Percentiles rank a stretch among this genome's conserved stretches.
phyloP scores from a whole-genome alignment of 441 rosid species.

The Erodium texanum region DNA sequence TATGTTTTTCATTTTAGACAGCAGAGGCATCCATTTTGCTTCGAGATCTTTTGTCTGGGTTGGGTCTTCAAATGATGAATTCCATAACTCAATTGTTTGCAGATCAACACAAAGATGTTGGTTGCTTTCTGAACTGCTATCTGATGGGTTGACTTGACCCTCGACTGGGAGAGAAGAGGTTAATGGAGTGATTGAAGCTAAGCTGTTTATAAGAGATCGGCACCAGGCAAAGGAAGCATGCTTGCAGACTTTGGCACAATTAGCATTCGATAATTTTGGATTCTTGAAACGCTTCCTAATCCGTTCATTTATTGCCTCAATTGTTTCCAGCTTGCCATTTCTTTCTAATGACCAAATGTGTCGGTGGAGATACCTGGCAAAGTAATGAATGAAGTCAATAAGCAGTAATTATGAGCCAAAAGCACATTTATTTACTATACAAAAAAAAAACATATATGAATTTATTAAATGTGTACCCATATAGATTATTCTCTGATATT shows the following conservation, averaged over 20 bases:
- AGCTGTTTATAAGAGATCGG: constrained; percentile 58
- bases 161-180: constrained; percentile 40
- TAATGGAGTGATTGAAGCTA: constrained; percentile 71
- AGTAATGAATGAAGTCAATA: constrained; percentile 7
- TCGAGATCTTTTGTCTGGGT: constrained; percentile 45
- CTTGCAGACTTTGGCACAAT: constrained; percentile 76
- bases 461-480: constrained; percentile 44
- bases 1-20: constrained; percentile 60
- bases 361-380: constrained; percentile 64
- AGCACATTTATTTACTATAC: not conserved
- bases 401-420: constrained; percentile 2
- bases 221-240: constrained; percentile 97
- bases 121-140: constrained; percentile 37
- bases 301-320: constrained; percentile 85
- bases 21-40: constrained; percentile 60
- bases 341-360: constrained; percentile 55
- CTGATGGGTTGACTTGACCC: constrained; percentile 31
- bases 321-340: constrained; percentile 65
- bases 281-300: constrained; percentile 89
- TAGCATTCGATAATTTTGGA: constrained; percentile 73
- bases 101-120: constrained; percentile 70
- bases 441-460: not conserved
- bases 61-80: constrained; percentile 53
- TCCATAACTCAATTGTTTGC: constrained; percentile 60
- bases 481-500: constrained; percentile 70